Evolutionary conservation across 139 green algal genomes (phyloP), one percentile per base, ranked within the genome.

Genomic region (Chlamydomonas sp.): DNA sequence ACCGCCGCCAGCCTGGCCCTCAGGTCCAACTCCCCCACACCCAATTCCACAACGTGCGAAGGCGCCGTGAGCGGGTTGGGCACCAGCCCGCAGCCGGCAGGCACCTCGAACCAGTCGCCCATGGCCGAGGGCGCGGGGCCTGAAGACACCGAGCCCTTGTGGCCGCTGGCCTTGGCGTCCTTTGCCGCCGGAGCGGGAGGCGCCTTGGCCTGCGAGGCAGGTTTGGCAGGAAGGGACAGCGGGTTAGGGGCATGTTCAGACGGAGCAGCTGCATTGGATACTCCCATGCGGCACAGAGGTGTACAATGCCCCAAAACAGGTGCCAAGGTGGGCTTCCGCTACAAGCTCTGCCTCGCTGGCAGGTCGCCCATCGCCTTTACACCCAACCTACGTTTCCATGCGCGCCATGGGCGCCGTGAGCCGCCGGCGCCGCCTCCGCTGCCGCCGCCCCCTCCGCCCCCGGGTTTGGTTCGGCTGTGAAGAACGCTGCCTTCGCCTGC

Each of bases 401-500:
- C 66, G 10, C 66, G 66, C 66, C 66, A 71, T 10, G 10, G 66
- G 10, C 66, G 0, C 66, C 66, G 10, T 71, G 10, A 49, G 66
- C 66, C 66, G 66, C 66, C 66, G 66, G 66, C 66, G 12, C 12
- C 66, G 66, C 66, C 10, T 18, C 66, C 66, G 66, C 10, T 14
- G 66, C 66, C 66, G 66, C 10, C 66, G 66, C 66, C 66, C 66
- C 66, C 12, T 71, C 66, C 12, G 66, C 0, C 66, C 66, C 66
- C 66, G 10, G 66, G 10, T 10, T 49, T 49, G 31, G 31, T 49
- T 49, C 66, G 66, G 12, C 66, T 71, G 59, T 76, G 63, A 85
- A 87, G 80, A 94, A 93, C 5, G 88, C 86, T 61, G 76, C 88
- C 49, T 83, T 76, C 5, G 90, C 88, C 60, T 87, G 63, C 3